Percentiles rank a stretch among this genome's conserved stretches.
phyloP scores from a whole-genome alignment of 179 eudicot species.

The Heliamphora pulchella region DNA sequence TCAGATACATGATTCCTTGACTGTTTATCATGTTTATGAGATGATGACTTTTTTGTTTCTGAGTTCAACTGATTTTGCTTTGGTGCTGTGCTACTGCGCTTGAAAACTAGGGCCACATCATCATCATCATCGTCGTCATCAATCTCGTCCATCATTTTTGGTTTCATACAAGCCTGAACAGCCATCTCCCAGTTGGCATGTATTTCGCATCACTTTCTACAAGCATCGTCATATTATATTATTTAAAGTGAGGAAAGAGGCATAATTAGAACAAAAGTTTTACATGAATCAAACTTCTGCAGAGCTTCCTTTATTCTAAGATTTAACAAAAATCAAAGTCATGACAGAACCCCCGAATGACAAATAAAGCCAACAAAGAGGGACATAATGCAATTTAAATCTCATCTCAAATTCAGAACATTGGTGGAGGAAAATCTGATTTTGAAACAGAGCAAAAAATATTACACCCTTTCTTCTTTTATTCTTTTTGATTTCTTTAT shows the following conservation, averaged over 20 bases:
- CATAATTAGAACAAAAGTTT: background rate
- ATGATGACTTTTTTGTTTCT: slow-evolving; percentile 37
- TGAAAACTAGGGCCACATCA: slow-evolving; percentile 66
- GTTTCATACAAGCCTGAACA: slow-evolving; percentile 19
- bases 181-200: slow-evolving; percentile 20
- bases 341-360: background rate
- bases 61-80: slow-evolving; percentile 39
- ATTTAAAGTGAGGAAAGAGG: background rate
- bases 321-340: background rate
- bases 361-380: background rate
- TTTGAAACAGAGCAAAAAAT: background rate
- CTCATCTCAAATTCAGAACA: background rate
- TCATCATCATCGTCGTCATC: slow-evolving; percentile 53
- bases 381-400: background rate
- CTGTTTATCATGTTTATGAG: slow-evolving; percentile 45
- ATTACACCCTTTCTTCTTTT: background rate
- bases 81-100: slow-evolving; percentile 37
- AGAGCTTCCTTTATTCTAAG: background rate
- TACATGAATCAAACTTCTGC: background rate
- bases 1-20: slow-evolving; percentile 39
- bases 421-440: background rate
- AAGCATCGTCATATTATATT: slow-evolving; percentile 6
- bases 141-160: slow-evolving; percentile 28
- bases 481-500: background rate
- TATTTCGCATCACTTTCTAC: slow-evolving; percentile 14